Evolutionary conservation across 2,329 filamentous ascomycete species (phyloP).

Genomic region (Fusarium sp.): DNA sequence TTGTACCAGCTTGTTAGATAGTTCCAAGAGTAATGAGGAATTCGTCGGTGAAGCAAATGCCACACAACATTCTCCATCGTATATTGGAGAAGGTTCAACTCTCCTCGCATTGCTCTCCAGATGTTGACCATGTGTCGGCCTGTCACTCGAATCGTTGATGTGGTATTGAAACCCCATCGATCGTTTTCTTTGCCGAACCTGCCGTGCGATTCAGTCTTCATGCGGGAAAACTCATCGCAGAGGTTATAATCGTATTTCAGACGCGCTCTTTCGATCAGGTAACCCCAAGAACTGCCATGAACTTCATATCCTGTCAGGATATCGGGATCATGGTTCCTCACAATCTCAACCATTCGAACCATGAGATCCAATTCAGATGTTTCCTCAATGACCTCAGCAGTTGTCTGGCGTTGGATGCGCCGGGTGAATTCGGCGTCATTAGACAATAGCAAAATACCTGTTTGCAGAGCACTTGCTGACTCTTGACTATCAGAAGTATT

Average conservation of each 20-base stretch:
- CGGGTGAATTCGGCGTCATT: constrained; percentile 69
- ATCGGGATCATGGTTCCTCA: constrained; percentile 87
- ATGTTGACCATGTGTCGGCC: constrained; percentile 97
- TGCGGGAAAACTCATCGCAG: constrained; percentile 90
- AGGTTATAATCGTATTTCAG: constrained; percentile 90
- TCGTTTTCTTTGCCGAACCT: constrained; percentile 89
- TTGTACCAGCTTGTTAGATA: constrained; percentile 87
- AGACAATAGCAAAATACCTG: constrained; percentile 81
- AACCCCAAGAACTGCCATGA: constrained; percentile 94
- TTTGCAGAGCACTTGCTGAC: constrained; percentile 63
- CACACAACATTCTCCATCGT: constrained; percentile 97
- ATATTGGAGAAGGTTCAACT: constrained; percentile 91
- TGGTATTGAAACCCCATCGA: constrained; percentile 93
- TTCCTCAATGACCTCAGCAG: constrained; percentile 78
- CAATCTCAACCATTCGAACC: constrained; percentile 86
- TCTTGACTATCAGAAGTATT: constrained; percentile 62
- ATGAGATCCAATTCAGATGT: constrained; percentile 85
- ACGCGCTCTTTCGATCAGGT: constrained; percentile 88
- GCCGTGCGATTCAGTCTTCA: constrained; percentile 85
- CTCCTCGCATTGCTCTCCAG: constrained; percentile 95
- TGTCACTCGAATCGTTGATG: constrained; percentile 91
- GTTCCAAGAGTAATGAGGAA: constrained; percentile 86
- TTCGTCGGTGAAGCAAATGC: constrained; percentile 86
- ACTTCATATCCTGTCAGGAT: constrained; percentile 96
- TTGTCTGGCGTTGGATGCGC: constrained; percentile 71